Base-by-base conservation (phyloP, 129 eudicot genomes). In the Centella asiatica region DNA sequence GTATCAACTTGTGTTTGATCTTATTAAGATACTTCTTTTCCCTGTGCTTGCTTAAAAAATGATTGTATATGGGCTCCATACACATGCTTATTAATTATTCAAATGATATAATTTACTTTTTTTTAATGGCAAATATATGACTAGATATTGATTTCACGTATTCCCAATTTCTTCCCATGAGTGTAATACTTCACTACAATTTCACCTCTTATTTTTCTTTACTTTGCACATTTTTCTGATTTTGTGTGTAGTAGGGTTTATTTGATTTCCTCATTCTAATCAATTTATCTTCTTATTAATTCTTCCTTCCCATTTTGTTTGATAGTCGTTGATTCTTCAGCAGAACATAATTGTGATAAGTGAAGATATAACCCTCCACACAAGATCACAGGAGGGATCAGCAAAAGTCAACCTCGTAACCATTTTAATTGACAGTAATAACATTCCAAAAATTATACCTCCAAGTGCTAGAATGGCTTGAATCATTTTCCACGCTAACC, bases 1-100 rank as follows among this genome's bases (percentile, higher is more conserved):
- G 97, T 86, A 73, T 20, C 36, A 47, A 40, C 57, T 27, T 53
- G n/a, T 33, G 33, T 24, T 23, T 6, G 31, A n/a, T 71, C 26
- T 20, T 42, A 8, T 36, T 54, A 34, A 5, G 1, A 18, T 34
- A 19, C 62, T 9, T 19, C 25, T 2, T 56, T 17, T 33, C 42
- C 7, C 34, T 34, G 25, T 20, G 12, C 7, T 31, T 56, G 18
- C 7, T 56, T 8, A 23, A 15, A 28, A 17, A 22, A 56, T 6
- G 15, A 13, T 17, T 44, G 39, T 44, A 44, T 44, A 17, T 44
- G 18, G 20, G 18, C 3, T 44, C 48, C 19, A 44, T 31, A 18
- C 14, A 28, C 13, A 13, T 26, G n/a, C n/a, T n/a, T n/a, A n/a
- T n/a, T n/a, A n/a, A n/a, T n/a, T n/a, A n/a, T n/a, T n/a, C n/a